These are phyloP conservation scores for Amphicarpaea edgeworthii DNA, from an alignment of 306 rosid genomes.

Conservation along the genomic window DNA sequence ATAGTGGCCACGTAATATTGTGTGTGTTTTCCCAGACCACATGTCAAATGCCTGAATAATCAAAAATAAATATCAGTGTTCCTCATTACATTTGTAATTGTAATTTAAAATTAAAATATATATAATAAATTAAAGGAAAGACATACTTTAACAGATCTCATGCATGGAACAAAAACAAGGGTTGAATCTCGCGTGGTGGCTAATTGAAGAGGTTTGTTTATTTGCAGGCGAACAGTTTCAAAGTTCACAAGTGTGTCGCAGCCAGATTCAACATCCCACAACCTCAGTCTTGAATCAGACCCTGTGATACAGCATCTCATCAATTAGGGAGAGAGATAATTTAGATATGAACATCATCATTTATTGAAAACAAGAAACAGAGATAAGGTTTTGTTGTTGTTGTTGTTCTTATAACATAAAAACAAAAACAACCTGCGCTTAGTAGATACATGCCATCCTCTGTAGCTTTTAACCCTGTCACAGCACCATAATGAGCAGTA, in stretches of 20 bases:
- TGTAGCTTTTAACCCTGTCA: conserved; percentile 84
- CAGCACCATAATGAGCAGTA: conserved; percentile 97
- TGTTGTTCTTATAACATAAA: too few relatives aligned
- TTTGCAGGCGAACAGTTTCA: conserved; percentile 89
- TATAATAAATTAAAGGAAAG: conserved; percentile 16
- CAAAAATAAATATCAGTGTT: conserved; percentile 41
- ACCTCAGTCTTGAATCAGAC: conserved; percentile 93
- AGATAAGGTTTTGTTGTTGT: too few relatives aligned
- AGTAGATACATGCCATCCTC: conserved; percentile 94
- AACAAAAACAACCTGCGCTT: conserved; percentile 87
- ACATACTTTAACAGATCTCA: conserved; percentile 82
- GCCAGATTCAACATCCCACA: conserved; percentile 94
- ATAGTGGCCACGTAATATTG: conserved; percentile 81
- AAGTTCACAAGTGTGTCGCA: conserved; percentile 93
- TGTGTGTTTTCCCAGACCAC: conserved; percentile 83
- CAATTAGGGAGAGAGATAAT: conserved; percentile 13
- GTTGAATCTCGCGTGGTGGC: conserved; percentile 79
- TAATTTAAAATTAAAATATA: conserved; percentile 36
- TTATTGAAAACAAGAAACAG: too few relatives aligned
- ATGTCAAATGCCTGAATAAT: conserved; percentile 78
- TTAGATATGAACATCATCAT: conserved; percentile 19
- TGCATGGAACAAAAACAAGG: conserved; percentile 93
- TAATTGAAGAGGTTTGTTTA: conserved; percentile 85
- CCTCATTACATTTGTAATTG: conserved; percentile 23
- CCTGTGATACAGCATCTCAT: conserved; percentile 56